These are phyloP conservation scores for Botrytis byssoidea DNA, from an alignment of 2,329 filamentous ascomycete genomes.

Conservation along the genomic window DNA sequence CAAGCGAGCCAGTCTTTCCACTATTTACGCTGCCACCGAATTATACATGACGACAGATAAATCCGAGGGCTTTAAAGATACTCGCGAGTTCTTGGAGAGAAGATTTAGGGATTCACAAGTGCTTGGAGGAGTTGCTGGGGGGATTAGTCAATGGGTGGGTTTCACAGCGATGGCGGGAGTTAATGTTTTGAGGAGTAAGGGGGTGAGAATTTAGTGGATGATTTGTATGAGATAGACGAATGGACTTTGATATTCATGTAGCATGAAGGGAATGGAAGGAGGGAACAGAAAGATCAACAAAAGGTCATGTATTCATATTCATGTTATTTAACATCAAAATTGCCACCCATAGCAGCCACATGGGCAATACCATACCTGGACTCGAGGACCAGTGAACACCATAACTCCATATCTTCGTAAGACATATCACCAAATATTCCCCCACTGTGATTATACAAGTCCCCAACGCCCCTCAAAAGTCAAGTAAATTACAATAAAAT, in stretches of 20 bases:
- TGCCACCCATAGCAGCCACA: background rate
- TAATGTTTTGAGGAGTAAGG: conserved; percentile 85
- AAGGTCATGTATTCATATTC: conserved; percentile 14
- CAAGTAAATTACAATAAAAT: background rate
- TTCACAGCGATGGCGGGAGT: conserved; percentile 76
- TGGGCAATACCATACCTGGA: conserved; percentile 4
- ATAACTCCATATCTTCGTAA: conserved; percentile 10
- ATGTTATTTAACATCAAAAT: background rate
- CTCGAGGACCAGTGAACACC: background rate
- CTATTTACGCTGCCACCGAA: conserved; percentile 76
- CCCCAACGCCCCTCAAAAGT: background rate
- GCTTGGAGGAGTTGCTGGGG: conserved; percentile 60
- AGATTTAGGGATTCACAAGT: conserved; percentile 64
- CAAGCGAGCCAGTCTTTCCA: conserved; percentile 60
- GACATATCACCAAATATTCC: background rate
- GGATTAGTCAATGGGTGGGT: conserved; percentile 72
- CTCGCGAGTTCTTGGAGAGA: conserved; percentile 74
- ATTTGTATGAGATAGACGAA: conserved; percentile 16
- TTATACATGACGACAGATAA: conserved; percentile 92
- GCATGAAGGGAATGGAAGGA: background rate
- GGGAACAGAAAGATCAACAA: background rate
- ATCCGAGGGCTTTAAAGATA: conserved; percentile 71
- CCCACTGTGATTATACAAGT: background rate
- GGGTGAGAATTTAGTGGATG: conserved; percentile 59
- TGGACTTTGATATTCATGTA: background rate